Evolutionary conservation across 2,329 filamentous ascomycete genomes (phyloP), one percentile per base, ranked within the genome.

Genomic region (Penicillium corylophilum): DNA sequence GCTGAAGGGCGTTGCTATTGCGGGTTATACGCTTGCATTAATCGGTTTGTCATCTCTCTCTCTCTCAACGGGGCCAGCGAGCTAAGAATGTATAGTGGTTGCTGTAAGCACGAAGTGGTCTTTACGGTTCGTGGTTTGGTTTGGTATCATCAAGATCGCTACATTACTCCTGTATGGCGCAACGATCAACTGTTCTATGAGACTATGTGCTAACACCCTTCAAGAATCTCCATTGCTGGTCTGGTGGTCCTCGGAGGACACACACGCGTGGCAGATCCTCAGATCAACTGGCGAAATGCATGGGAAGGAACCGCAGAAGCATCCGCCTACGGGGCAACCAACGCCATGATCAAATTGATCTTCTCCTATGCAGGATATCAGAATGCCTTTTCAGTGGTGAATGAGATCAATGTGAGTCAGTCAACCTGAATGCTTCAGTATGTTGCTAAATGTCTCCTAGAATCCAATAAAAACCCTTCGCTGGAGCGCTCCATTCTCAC

Each of bases 1-100:
- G 61, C 65, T 81, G 46, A 88, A 88, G 62, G 86, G 85, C 1
- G 80, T 88, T 2, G 86, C 86, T 0, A 71, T 88, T 22, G 84
- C 82, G 1, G 80, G 77, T 0, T 88, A 87, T 60, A 85, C 81
- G 0, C 61, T 84, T 0, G 83, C 84, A 3, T 74, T 80, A 1
- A 54, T 85, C 1, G 74, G 82, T 82, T 61, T 55, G 79, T 73
- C 5, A 47, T 23, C 8, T 13, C 3, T 13, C 8, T 13, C 3
- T 13, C 6, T 10, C 2, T 8, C 6, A 7, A 46, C 5, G 12
- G 1, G 29, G 24, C 10, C 5, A 23, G 38, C 5, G 9, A 3
- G 16, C 44, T 46, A 16, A 46, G 9, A 40, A n/a, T 28, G 16
- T 31, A 40, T 18, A 69, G 75, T 75, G 20, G 68, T 80, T 5